phyloP scores from a whole-genome alignment of 371 early-diverging fungal species.

The Aphelidium insulamus region DNA sequence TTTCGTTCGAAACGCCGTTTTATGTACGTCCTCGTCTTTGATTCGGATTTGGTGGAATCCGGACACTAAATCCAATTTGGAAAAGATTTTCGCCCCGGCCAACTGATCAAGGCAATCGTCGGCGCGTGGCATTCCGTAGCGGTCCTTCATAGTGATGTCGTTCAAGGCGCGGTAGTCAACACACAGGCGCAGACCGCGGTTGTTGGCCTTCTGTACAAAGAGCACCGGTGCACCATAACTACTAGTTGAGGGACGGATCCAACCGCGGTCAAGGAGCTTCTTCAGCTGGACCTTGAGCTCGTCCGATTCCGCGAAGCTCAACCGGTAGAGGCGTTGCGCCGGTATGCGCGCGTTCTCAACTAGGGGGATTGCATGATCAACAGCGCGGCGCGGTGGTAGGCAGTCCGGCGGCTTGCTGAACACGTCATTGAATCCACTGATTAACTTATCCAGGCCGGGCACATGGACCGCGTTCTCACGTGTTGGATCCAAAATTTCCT shows the following conservation, averaged over 20 bases:
- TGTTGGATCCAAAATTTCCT: too few relatives aligned
- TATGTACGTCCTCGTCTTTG: constrained; percentile 1
- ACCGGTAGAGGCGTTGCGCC: constrained; percentile 6
- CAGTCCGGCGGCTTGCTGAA: too few relatives aligned
- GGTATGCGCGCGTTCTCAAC: constrained; percentile 5
- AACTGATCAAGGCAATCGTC: constrained; percentile 11
- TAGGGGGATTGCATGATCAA: constrained; percentile 9
- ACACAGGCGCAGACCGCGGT: constrained; percentile 14
- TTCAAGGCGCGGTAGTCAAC: constrained; percentile 23
- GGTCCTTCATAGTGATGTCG: constrained; percentile 14
- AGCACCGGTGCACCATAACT: constrained; percentile 13
- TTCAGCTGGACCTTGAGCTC: constrained; percentile 11
- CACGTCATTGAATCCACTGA: too few relatives aligned
- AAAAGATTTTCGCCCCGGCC: constrained; percentile 7
- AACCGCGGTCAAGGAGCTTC: constrained; percentile 6
- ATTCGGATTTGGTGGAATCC: constrained; percentile 19
- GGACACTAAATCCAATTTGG: constrained; percentile 11
- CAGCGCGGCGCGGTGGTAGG: not conserved
- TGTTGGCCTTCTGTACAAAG: constrained; percentile 16
- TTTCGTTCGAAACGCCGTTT: constrained; percentile 7
- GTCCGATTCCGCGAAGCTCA: constrained; percentile 9
- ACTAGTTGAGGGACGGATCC: constrained; percentile 8
- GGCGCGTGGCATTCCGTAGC: constrained; percentile 14
- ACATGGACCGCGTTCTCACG: too few relatives aligned
- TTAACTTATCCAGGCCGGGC: too few relatives aligned